Evolutionary conservation across 1,139 yeast genomes (phyloP).

Genomic region (Kodamaea arcana): DNA sequence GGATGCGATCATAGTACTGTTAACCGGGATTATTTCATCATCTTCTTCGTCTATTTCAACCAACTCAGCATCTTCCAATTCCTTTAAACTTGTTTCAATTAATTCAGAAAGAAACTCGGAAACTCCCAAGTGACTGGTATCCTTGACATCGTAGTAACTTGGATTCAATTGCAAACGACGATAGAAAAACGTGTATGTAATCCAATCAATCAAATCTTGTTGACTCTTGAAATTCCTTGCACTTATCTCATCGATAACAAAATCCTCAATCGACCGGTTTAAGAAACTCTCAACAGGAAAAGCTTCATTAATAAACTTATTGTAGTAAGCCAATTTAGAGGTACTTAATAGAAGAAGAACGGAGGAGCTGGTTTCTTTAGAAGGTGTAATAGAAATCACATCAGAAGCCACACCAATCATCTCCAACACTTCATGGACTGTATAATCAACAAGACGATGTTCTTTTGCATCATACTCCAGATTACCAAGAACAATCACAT

Average conservation of each 20-base stretch:
- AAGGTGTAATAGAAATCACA: too few relatives aligned
- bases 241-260: constrained; percentile 67
- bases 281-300: constrained; percentile 82
- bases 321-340: constrained; percentile 59
- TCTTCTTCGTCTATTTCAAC: constrained; percentile 52
- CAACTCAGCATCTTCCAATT: constrained; percentile 56
- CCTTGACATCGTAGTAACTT: constrained; percentile 75
- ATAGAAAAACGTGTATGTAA: constrained; percentile 80
- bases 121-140: constrained; percentile 60
- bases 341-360: constrained; percentile 57
- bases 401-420: constrained; percentile 65
- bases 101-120: constrained; percentile 81
- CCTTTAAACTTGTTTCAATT: constrained; percentile 69
- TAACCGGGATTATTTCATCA: constrained; percentile 51
- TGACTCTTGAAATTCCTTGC: constrained; percentile 59
- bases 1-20: constrained; percentile 72
- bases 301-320: constrained; percentile 67
- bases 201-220: constrained; percentile 89
- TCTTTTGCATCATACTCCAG: constrained; percentile 70
- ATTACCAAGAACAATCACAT: constrained; percentile 68
- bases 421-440: constrained; percentile 61
- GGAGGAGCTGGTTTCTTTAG: constrained; percentile 17
- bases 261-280: constrained; percentile 56
- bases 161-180: constrained; percentile 80
- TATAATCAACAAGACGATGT: constrained; percentile 64